These are phyloP conservation scores for Rhododendron henanense DNA, from an alignment of 148 eudicot genomes.

Conservation along the genomic window DNA sequence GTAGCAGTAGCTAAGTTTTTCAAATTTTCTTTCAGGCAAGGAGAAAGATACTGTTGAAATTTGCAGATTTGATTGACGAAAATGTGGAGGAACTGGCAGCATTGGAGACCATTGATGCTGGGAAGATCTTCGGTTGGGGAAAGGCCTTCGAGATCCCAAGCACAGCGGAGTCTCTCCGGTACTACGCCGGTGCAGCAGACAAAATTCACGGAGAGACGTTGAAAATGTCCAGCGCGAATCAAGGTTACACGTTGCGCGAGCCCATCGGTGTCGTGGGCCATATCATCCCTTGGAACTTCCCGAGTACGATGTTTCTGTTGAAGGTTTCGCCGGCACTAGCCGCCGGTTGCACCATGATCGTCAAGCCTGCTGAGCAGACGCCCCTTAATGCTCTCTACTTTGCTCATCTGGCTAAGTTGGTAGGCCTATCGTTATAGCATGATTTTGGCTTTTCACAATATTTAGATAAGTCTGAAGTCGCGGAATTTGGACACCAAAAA, in stretches of 20 bases:
- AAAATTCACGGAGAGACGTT: conserved; percentile 80
- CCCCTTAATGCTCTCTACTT: conserved; percentile 85
- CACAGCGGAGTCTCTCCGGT: conserved; percentile 37
- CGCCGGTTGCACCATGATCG: conserved; percentile 84
- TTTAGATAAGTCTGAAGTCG: too few species aligned
- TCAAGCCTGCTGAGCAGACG: conserved; percentile 91
- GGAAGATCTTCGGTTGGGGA: conserved; percentile 45
- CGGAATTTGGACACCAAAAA: too few species aligned
- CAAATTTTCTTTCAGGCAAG: conserved; percentile 29
- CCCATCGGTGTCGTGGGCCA: conserved; percentile 83
- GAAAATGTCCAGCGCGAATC: conserved; percentile 61
- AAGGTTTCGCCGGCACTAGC: conserved; percentile 89
- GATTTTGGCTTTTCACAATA: neutral
- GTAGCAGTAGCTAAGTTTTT: neutral
- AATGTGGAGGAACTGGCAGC: conserved; percentile 40
- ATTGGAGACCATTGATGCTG: conserved; percentile 59
- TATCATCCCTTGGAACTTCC: conserved; percentile 89
- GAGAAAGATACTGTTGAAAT: conserved; percentile 40
- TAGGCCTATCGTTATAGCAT: conserved; percentile 29
- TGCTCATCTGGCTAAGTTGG: conserved; percentile 74
- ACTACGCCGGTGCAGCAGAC: conserved; percentile 87
- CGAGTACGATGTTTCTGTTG: conserved; percentile 46
- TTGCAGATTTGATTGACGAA: conserved; percentile 51
- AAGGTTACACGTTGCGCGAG: conserved; percentile 76
- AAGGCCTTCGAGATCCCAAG: conserved; percentile 54